A percentile compares a stretch with the other conserved stretches of the same genome.
These are phyloP conservation scores for Prunus fruticosa DNA, from an alignment of 306 rosid species.

Conservation along the genomic window DNA sequence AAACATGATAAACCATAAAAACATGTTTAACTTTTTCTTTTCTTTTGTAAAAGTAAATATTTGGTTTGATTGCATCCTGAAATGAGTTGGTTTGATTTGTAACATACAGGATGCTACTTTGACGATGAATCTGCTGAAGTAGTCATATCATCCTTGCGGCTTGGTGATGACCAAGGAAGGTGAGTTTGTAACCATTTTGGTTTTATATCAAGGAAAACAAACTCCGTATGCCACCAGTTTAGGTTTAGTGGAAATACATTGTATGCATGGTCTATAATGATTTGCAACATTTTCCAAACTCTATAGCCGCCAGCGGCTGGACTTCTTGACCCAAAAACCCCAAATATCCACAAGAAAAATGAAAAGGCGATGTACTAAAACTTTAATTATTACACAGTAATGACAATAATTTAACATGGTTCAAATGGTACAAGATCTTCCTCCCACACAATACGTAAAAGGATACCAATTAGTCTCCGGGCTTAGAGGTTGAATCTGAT, in stretches of 20 bases:
- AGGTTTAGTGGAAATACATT: not conserved
- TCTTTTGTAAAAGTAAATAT: not conserved
- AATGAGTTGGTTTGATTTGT: constrained; percentile 14
- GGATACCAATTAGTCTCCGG: no score
- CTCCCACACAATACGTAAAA: no score
- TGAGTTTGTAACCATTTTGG: constrained; percentile 35
- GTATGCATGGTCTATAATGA: not conserved
- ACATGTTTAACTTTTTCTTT: not conserved
- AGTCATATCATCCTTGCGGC: constrained; percentile 88
- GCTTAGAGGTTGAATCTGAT: no score
- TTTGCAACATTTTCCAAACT: not conserved
- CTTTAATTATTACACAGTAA: not conserved
- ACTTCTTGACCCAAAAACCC: not conserved
- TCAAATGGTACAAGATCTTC: not conserved
- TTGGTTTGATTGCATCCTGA: not conserved
- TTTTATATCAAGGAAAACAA: not conserved
- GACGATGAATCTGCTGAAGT: constrained; percentile 97
- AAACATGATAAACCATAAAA: not conserved
- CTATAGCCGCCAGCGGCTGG: not conserved
- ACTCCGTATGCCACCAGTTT: not conserved
- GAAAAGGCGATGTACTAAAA: not conserved
- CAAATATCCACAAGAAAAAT: not conserved
- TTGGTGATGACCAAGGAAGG: constrained; percentile 98
- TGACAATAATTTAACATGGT: not conserved
- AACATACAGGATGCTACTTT: constrained; percentile 83